phyloP scores from a whole-genome alignment of 306 rosid species.

The Dicorynia guianensis region DNA sequence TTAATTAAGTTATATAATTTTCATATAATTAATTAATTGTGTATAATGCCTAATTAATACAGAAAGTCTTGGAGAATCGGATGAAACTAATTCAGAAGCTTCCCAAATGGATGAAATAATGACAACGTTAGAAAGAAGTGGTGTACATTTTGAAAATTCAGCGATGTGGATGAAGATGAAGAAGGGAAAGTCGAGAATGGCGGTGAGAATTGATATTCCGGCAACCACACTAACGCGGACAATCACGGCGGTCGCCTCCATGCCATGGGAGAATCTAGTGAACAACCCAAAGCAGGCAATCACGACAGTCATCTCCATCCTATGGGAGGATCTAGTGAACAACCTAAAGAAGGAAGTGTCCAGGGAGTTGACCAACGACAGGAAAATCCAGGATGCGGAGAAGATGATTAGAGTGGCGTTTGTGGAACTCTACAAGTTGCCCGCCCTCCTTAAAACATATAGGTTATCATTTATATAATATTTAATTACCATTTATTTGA shows the following conservation, averaged over 20 bases:
- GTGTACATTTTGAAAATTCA: slow-evolving; percentile 55
- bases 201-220: slow-evolving; percentile 72
- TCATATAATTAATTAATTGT: background rate
- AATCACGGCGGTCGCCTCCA: slow-evolving; percentile 58
- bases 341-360: slow-evolving; percentile 62
- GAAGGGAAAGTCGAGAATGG: slow-evolving; percentile 74
- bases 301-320: slow-evolving; percentile 60
- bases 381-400: slow-evolving; percentile 82
- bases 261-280: slow-evolving; percentile 83
- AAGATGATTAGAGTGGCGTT: slow-evolving; percentile 83
- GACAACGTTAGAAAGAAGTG: slow-evolving; percentile 63
- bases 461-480: slow-evolving; percentile 69
- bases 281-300: slow-evolving; percentile 66
- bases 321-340: slow-evolving; percentile 85
- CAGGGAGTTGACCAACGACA: slow-evolving; percentile 62
- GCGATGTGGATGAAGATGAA: slow-evolving; percentile 59
- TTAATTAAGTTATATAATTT: background rate
- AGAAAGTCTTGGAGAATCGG: slow-evolving; percentile 58
- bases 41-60: background rate
- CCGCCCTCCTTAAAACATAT: slow-evolving; percentile 76
- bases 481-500: no score
- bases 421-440: slow-evolving; percentile 85
- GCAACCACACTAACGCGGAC: slow-evolving; percentile 60
- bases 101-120: slow-evolving; percentile 70
- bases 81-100: slow-evolving; percentile 50